Percentiles rank a stretch among this genome's conserved stretches.
Evolutionary conservation across 768 basidiomycete genomes (phyloP).

Genomic region (Pisolithus sp.): DNA sequence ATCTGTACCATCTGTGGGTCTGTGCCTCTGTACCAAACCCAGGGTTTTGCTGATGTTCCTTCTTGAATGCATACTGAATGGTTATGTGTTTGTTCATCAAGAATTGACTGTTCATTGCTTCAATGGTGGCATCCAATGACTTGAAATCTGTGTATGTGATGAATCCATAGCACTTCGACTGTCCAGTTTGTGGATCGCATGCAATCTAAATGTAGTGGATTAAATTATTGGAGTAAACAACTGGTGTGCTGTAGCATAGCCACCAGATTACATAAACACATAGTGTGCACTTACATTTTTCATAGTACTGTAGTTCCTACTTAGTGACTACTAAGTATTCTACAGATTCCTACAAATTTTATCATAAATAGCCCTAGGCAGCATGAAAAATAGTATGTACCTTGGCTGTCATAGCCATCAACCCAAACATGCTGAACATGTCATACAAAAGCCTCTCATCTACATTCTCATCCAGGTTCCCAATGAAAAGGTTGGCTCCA

Average conservation of each 20-base stretch:
- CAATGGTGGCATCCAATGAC: conserved; percentile 91
- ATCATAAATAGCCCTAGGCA: background rate
- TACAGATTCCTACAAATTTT: too few relatives aligned
- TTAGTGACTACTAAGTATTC: too few relatives aligned
- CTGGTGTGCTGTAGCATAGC: too few relatives aligned
- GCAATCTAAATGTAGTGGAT: conserved; percentile 57
- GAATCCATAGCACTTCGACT: conserved; percentile 96
- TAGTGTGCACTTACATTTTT: too few relatives aligned
- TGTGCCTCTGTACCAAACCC: too few relatives aligned
- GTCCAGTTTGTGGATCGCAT: conserved; percentile 75
- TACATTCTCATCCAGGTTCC: conserved; percentile 91
- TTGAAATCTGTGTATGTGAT: conserved; percentile 98
- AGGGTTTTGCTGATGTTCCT: too few relatives aligned
- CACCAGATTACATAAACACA: too few relatives aligned
- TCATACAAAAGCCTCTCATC: conserved; percentile 91
- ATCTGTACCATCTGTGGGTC: too few relatives aligned
- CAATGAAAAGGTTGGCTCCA: conserved; percentile 95
- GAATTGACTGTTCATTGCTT: conserved; percentile 96
- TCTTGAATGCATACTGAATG: conserved; percentile 98
- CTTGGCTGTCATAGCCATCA: conserved; percentile 89
- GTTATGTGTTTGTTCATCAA: conserved; percentile 97
- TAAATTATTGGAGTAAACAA: too few relatives aligned
- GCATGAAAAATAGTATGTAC: conserved; percentile 25
- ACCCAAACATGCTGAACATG: conserved; percentile 92
- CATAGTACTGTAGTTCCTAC: too few relatives aligned